These are phyloP conservation scores for Fusarium avenaceum DNA, from an alignment of 2,329 filamentous ascomycete species.

Conservation along the genomic window DNA sequence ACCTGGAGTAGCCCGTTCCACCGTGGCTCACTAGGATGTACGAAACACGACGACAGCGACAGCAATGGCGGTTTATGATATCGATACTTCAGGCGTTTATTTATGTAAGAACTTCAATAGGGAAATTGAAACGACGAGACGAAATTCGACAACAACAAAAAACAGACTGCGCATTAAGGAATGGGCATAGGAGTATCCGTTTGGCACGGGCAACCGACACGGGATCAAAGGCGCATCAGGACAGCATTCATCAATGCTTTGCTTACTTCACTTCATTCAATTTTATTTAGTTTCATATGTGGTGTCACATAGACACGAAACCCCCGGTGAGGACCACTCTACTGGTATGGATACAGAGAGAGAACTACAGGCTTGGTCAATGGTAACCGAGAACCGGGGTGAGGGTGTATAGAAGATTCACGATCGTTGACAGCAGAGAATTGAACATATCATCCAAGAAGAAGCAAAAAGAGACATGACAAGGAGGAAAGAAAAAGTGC, in stretches of 20 bases:
- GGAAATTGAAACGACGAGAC: slow-evolving; percentile 40
- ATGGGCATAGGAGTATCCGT: slow-evolving; percentile 15
- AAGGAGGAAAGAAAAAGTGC: not conserved
- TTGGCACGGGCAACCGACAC: slow-evolving; percentile 20
- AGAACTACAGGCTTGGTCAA: slow-evolving; percentile 33
- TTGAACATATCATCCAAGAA: slow-evolving; percentile 16
- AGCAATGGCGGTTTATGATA: not conserved
- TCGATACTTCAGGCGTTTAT: slow-evolving; percentile 21
- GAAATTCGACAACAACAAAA: slow-evolving; percentile 28
- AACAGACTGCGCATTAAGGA: slow-evolving; percentile 27
- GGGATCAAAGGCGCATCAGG: slow-evolving; percentile 34
- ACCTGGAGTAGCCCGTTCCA: slow-evolving; percentile 23
- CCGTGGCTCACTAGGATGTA: slow-evolving; percentile 33
- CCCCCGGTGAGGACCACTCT: slow-evolving; percentile 38
- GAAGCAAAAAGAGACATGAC: not conserved
- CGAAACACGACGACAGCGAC: not conserved
- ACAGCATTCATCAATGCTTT: slow-evolving; percentile 42
- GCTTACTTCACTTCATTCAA: slow-evolving; percentile 16
- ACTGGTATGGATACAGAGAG: slow-evolving; percentile 34
- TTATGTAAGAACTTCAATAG: slow-evolving; percentile 28
- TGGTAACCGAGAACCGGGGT: slow-evolving; percentile 32
- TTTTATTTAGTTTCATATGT: slow-evolving; percentile 21
- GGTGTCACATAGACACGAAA: slow-evolving; percentile 38
- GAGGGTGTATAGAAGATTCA: slow-evolving; percentile 9
- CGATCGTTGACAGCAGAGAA: slow-evolving; percentile 29